Conservation (phyloP, 2,329 filamentous ascomycete genomes). For the Leptographium procerum region DNA sequence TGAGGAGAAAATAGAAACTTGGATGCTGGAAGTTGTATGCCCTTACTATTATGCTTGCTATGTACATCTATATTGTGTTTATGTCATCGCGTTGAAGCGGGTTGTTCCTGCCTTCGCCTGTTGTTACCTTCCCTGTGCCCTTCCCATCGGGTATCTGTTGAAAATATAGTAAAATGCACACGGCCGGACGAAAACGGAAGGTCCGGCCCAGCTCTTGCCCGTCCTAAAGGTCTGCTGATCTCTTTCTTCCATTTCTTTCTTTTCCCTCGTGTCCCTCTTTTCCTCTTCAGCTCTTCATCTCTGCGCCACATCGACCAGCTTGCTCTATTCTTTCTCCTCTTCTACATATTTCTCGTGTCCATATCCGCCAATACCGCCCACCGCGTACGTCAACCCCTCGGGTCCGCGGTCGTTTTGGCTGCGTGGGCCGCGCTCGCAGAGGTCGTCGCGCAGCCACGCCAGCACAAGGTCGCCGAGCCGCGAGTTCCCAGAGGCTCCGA, state of each 20-base stretch:
- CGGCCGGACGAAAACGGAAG: neutral
- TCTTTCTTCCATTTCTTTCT: neutral
- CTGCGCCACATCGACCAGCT: neutral
- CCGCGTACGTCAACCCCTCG: slow-evolving; percentile 54
- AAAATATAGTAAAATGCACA: neutral
- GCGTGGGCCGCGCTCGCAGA: slow-evolving; percentile 67
- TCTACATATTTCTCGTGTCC: slow-evolving; percentile 32
- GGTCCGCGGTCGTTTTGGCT: slow-evolving; percentile 41
- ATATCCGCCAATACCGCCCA: slow-evolving; percentile 43
- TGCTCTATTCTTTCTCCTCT: slow-evolving; percentile 2
- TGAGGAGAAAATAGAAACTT: neutral
- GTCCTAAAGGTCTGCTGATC: neutral
- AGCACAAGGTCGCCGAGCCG: slow-evolving; percentile 79
- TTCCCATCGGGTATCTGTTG: neutral
- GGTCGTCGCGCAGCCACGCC: slow-evolving; percentile 72
- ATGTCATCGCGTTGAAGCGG: neutral
- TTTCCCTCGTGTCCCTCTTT: neutral
- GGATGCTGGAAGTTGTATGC: neutral
- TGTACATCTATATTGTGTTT: neutral
- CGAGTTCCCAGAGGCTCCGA: slow-evolving; percentile 55
- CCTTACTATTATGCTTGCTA: neutral
- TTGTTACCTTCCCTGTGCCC: too few relatives aligned
- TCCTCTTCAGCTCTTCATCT: neutral
- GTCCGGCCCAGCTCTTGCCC: neutral
- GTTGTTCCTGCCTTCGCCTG: neutral